Evolutionary conservation across 371 early-diverging fungal genomes (phyloP).

Genomic region (Apophysomyces sp.): DNA sequence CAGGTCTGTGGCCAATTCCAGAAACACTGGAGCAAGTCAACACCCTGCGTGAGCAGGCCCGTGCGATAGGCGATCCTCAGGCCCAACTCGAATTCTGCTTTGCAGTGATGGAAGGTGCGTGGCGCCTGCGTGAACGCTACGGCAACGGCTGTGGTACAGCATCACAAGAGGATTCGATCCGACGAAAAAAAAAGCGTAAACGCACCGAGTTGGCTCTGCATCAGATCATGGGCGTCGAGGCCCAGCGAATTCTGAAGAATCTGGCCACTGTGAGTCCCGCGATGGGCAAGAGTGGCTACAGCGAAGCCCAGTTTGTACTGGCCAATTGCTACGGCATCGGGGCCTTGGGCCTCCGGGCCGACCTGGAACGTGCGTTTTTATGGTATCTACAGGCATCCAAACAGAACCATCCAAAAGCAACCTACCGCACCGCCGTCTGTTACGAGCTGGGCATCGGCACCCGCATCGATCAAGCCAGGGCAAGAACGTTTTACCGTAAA

Average conservation of each 20-base stretch:
- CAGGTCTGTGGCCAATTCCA: constrained; percentile 19
- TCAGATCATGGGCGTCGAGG: constrained; percentile 40
- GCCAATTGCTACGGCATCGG: constrained; percentile 88
- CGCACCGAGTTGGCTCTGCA: constrained; percentile 30
- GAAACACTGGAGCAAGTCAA: constrained; percentile 22
- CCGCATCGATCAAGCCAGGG: constrained; percentile 75
- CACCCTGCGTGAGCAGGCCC: constrained; percentile 18
- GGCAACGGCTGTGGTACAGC: neutral
- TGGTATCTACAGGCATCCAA: constrained; percentile 92
- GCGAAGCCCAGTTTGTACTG: constrained; percentile 90
- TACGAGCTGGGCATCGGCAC: constrained; percentile 94
- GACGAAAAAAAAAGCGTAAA: constrained; percentile 11
- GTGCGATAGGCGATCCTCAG: constrained; percentile 6
- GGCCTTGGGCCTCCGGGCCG: constrained; percentile 69
- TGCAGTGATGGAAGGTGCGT: neutral
- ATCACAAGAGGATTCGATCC: constrained; percentile 8
- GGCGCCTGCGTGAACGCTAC: neutral
- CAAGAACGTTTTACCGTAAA: constrained; percentile 90
- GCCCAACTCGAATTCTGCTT: constrained; percentile 13
- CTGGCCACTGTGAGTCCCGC: constrained; percentile 56
- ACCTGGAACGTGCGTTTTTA: constrained; percentile 86
- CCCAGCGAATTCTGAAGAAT: constrained; percentile 41
- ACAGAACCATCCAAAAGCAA: constrained; percentile 86
- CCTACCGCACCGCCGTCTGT: constrained; percentile 95
- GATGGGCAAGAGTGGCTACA: constrained; percentile 58